These are phyloP conservation scores for Rhizopogon salebrosus DNA, from an alignment of 768 basidiomycete genomes.

Conservation along the genomic window DNA sequence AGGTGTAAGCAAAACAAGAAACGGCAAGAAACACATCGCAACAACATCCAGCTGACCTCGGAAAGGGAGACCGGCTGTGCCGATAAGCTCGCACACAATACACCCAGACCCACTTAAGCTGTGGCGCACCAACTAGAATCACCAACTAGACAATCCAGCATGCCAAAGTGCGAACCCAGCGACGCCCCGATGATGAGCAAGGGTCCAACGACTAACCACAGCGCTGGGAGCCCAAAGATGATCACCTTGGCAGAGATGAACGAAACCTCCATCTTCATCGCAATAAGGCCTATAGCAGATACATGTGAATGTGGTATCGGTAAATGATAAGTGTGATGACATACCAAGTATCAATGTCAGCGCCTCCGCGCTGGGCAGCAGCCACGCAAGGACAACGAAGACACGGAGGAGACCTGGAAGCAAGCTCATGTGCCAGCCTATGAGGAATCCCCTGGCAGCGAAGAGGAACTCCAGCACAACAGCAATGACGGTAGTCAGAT, in stretches of 20 bases:
- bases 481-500: not conserved
- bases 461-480: not conserved
- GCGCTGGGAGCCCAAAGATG: not conserved
- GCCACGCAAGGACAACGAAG: not conserved
- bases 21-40: too few relatives aligned
- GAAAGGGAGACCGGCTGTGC: too few relatives aligned
- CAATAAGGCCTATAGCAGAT: not conserved
- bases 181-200: not conserved
- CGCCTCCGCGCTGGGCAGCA: not conserved
- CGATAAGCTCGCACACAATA: too few relatives aligned
- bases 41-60: too few relatives aligned
- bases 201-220: not conserved
- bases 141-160: not conserved
- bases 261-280: slow-evolving; percentile 1
- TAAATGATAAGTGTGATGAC: not conserved
- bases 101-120: not conserved
- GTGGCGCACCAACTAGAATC: not conserved
- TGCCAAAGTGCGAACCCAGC: not conserved
- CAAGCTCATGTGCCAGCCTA: not conserved
- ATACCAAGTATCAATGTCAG: not conserved
- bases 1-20: not conserved
- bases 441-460: not conserved
- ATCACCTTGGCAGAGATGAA: slow-evolving; percentile 1
- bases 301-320: not conserved
- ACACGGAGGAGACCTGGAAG: not conserved